phyloP scores from a whole-genome alignment of 345 rosid genomes.

The Pugionium cornutum region DNA sequence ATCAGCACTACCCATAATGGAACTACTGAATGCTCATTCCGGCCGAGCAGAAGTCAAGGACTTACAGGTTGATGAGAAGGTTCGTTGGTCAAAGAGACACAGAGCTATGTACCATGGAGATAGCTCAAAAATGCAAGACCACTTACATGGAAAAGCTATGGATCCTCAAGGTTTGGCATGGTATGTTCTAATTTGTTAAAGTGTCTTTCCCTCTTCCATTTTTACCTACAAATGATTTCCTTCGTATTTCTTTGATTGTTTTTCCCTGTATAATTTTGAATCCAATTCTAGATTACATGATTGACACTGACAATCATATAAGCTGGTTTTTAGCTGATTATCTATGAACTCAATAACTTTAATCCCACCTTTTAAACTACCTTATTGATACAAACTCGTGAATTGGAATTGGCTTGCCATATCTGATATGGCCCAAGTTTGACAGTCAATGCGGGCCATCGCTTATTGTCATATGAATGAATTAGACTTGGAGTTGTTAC shows the following conservation, averaged over 20 bases:
- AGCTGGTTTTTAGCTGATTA: neutral
- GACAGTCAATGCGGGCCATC: neutral
- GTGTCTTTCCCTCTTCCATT: constrained; percentile 47
- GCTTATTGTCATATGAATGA: neutral
- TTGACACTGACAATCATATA: neutral
- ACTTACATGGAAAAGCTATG: constrained; percentile 63
- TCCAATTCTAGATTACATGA: neutral
- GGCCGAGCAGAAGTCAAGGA: constrained; percentile 68
- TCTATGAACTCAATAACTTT: neutral
- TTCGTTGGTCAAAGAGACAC: constrained; percentile 87
- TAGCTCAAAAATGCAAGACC: constrained; percentile 60
- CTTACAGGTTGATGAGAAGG: constrained; percentile 87
- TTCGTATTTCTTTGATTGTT: neutral
- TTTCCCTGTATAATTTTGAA: neutral
- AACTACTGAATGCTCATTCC: constrained; percentile 49
- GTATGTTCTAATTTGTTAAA: constrained; percentile 62
- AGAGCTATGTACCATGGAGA: constrained; percentile 52
- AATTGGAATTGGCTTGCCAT: neutral
- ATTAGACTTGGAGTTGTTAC: constrained; percentile 12
- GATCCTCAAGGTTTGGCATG: constrained; percentile 57
- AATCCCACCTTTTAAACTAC: neutral
- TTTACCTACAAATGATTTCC: neutral
- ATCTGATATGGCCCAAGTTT: neutral
- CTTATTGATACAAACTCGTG: neutral
- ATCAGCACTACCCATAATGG: constrained; percentile 54